phyloP scores from a whole-genome alignment of 2,329 filamentous ascomycete species.

The Xylaria arbuscula region DNA sequence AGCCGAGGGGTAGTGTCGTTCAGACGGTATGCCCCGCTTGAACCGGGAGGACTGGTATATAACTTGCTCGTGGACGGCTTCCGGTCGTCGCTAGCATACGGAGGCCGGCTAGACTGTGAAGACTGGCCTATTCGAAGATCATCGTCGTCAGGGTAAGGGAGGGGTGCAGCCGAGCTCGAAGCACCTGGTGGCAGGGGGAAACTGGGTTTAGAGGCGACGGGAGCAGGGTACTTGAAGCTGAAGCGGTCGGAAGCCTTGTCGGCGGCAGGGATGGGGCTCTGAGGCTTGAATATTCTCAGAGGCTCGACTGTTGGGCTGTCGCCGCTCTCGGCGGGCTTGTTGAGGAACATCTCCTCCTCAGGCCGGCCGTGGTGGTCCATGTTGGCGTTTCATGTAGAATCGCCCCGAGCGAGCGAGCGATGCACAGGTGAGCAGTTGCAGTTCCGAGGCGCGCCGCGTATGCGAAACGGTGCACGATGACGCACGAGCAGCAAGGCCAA shows the following conservation, averaged over 20 bases:
- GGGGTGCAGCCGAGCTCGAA: slow-evolving; percentile 73
- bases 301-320: slow-evolving; percentile 86
- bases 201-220: slow-evolving; percentile 62
- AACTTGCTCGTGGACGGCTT: slow-evolving; percentile 50
- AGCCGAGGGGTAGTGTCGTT: slow-evolving; percentile 66
- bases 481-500: slow-evolving; percentile 35
- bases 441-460: slow-evolving; percentile 27
- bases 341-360: slow-evolving; percentile 87
- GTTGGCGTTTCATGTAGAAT: slow-evolving; percentile 45
- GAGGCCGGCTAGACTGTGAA: slow-evolving; percentile 53
- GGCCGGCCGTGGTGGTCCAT: slow-evolving; percentile 73
- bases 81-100: slow-evolving; percentile 58
- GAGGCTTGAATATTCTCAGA: slow-evolving; percentile 84
- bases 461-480: slow-evolving; percentile 40
- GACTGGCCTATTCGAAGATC: slow-evolving; percentile 60
- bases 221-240: slow-evolving; percentile 65
- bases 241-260: slow-evolving; percentile 56
- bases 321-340: slow-evolving; percentile 63
- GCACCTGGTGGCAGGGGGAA: slow-evolving; percentile 75
- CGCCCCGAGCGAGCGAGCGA: slow-evolving; percentile 39
- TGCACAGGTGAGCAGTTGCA: slow-evolving; percentile 22
- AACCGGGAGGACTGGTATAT: slow-evolving; percentile 51
- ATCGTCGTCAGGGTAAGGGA: slow-evolving; percentile 81
- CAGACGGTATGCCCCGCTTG: slow-evolving; percentile 54
- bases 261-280: slow-evolving; percentile 67